Base-by-base conservation (phyloP, 257 asterid species). In the Nicotiana otophora region DNA sequence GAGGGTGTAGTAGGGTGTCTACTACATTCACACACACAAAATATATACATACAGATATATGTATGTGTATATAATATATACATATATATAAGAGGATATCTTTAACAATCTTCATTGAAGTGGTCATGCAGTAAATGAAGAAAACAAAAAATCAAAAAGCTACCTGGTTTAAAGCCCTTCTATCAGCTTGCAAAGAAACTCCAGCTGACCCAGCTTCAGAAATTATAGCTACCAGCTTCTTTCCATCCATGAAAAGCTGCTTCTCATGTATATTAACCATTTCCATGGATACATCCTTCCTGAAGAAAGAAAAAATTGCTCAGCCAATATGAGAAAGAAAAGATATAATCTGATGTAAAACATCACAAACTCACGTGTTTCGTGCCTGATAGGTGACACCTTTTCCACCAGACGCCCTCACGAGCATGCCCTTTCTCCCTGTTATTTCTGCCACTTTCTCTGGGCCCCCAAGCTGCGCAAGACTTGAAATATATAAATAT, bases 121-220 rank as follows among this genome's bases (percentile, higher is more conserved):
- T 67, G 76, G 15, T 39, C 80, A 51, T 48, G 70, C 61, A 62
- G 51, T 65, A 65, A 81, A 58, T 11, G 51, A 80, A 28, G 77
- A 80, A 80, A 57, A 80, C 34, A 51, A 54, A 77, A 81, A 63
- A 17, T 16, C 23, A 14, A 34, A 55, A 81, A 31, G 2, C 77
- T 67, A 94, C 99, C 98, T 96, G 98, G 92, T 96, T 96, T 86
- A 87, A 81, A 11, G 91, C 98, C 92, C 99, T 91, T 88, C 94
- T 93, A 87, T 96, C 99, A 72, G 99, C 98, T 91, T 96, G 99
- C 89, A 96, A 92, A 84, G 99, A 96, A 91, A 96, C 99, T 86
- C 98, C 99, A 84, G 98, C 98, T 66, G 98, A 96, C 83, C 99
- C 99, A 90, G 98, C 99, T 94, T 94, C 99, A 55, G 99, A 96